phyloP scores from a whole-genome alignment of 2,329 filamentous ascomycete genomes.

The Alternaria sp. region DNA sequence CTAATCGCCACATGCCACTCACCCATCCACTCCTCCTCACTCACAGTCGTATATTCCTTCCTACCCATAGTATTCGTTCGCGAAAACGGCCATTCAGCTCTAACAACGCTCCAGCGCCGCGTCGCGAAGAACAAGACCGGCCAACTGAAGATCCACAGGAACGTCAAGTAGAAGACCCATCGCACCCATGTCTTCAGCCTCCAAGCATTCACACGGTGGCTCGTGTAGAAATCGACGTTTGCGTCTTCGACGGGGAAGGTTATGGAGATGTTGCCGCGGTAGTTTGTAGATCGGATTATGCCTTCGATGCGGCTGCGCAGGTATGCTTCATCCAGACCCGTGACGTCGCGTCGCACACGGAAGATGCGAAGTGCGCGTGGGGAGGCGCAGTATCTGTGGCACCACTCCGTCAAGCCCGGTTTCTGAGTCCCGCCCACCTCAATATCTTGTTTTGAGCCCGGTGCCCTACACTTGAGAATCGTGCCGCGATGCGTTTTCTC shows the following conservation, averaged over 20 bases:
- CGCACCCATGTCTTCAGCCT: constrained; percentile 68
- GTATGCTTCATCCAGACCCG: constrained; percentile 65
- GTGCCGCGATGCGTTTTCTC: constrained; percentile 71
- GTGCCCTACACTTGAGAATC: constrained; percentile 60
- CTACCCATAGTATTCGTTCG: constrained; percentile 36
- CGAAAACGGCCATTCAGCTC: constrained; percentile 66
- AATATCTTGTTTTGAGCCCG: constrained; percentile 53
- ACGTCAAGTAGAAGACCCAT: constrained; percentile 69
- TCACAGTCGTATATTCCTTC: constrained; percentile 58
- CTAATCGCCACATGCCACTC: constrained; percentile 67
- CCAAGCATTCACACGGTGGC: constrained; percentile 68
- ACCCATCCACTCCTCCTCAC: constrained; percentile 65
- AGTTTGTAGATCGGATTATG: constrained; percentile 70
- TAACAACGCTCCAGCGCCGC: constrained; percentile 69
- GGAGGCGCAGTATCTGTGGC: constrained; percentile 68
- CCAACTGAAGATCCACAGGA: constrained; percentile 74
- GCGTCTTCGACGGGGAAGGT: constrained; percentile 65
- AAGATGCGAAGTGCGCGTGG: constrained; percentile 62
- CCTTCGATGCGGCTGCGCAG: constrained; percentile 60
- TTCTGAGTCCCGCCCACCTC: constrained; percentile 52
- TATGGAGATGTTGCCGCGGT: constrained; percentile 67
- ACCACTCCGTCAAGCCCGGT: constrained; percentile 66
- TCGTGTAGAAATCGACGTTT: constrained; percentile 68
- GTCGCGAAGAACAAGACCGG: constrained; percentile 72
- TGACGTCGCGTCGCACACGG: constrained; percentile 53